phyloP scores from a whole-genome alignment of 2,329 filamentous ascomycete genomes.

The Arthroderma sp. region DNA sequence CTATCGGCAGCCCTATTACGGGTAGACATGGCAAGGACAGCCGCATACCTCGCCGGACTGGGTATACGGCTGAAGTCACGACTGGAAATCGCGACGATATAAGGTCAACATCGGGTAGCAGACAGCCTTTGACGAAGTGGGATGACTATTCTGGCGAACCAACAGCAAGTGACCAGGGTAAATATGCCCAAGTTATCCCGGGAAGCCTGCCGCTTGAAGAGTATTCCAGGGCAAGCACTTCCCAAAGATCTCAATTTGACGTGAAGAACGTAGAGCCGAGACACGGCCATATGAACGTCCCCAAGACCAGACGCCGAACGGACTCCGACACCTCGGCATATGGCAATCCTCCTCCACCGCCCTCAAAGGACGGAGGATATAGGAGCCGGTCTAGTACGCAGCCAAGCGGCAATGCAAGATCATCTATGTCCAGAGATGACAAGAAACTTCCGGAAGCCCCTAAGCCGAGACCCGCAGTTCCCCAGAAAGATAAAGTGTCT shows the following conservation, averaged over 20 bases:
- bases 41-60: background rate
- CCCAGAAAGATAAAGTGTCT: constrained; percentile 28
- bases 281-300: constrained; percentile 26
- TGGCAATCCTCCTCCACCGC: constrained; percentile 23
- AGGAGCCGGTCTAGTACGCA: background rate
- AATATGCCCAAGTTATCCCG: constrained; percentile 46
- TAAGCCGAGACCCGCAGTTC: constrained; percentile 32
- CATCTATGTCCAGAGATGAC: background rate
- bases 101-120: constrained; percentile 8
- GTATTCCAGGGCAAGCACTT: constrained; percentile 18
- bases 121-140: constrained; percentile 36
- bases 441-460: constrained; percentile 4
- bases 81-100: background rate
- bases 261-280: constrained; percentile 29
- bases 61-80: background rate
- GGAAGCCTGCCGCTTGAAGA: constrained; percentile 25
- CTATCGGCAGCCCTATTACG: constrained; percentile 4
- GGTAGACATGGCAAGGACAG: background rate
- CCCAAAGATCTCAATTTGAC: constrained; percentile 21
- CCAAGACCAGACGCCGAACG: constrained; percentile 24
- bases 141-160: constrained; percentile 57
- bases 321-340: constrained; percentile 29
- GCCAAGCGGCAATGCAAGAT: background rate
- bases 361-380: constrained; percentile 58
- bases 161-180: constrained; percentile 45